Evolutionary conservation across 176 grass and related monocot genomes (phyloP).

Genomic region (Oryza brachyantha): DNA sequence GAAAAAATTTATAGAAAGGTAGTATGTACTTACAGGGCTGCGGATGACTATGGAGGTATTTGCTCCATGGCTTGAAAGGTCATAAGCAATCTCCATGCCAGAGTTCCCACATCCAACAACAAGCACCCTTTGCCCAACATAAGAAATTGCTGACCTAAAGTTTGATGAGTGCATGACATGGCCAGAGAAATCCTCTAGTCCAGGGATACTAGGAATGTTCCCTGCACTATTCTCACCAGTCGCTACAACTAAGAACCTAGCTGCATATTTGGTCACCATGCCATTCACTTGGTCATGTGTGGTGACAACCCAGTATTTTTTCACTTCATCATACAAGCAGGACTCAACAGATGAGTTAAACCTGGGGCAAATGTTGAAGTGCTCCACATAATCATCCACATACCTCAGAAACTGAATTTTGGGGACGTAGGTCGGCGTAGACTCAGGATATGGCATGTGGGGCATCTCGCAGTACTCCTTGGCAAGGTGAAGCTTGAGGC

Average conservation of each 20-base stretch:
- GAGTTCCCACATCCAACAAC: slow-evolving; percentile 79
- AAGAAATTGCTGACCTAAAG: slow-evolving; percentile 39
- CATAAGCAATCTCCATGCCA: slow-evolving; percentile 73
- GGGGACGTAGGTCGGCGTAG: slow-evolving; percentile 38
- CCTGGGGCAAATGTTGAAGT: slow-evolving; percentile 32
- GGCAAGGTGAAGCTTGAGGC: slow-evolving; percentile 61
- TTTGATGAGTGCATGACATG: slow-evolving; percentile 48
- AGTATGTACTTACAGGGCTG: slow-evolving; percentile 30
- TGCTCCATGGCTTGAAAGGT: slow-evolving; percentile 49
- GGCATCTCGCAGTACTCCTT: slow-evolving; percentile 64
- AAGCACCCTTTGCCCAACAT: slow-evolving; percentile 33
- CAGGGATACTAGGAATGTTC: slow-evolving; percentile 29
- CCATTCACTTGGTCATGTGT: slow-evolving; percentile 16
- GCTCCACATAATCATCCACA: slow-evolving; percentile 42
- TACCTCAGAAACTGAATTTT: slow-evolving; percentile 53
- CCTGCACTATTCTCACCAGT: slow-evolving; percentile 55
- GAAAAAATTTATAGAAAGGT: not conserved
- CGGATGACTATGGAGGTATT: slow-evolving; percentile 46
- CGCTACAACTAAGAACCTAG: slow-evolving; percentile 62
- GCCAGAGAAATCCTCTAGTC: slow-evolving; percentile 48
- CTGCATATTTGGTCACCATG: not conserved
- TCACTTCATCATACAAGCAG: slow-evolving; percentile 24
- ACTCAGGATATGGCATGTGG: slow-evolving; percentile 39
- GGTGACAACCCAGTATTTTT: slow-evolving; percentile 29
- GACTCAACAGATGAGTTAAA: slow-evolving; percentile 39